Evolutionary conservation across 2,329 filamentous ascomycete species (phyloP), one percentile per base, ranked within the genome.

Genomic region (Trichoderma breve): DNA sequence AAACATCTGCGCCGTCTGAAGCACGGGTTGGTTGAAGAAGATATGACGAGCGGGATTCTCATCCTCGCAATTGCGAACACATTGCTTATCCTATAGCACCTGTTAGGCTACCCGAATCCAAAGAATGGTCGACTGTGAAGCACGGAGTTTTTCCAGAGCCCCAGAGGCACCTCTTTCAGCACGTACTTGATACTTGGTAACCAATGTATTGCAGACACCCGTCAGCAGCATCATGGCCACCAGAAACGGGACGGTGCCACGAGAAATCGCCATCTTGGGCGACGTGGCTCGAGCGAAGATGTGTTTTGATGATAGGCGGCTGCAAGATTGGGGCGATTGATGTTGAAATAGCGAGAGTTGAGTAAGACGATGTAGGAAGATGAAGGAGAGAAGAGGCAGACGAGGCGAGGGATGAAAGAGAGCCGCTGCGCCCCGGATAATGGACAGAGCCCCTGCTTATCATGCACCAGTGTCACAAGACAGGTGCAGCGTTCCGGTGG

Each of bases 1-100:
- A 81, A 99, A 99, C 96, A 99, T 99, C 82, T 98, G 96, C 1
- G 94, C 90, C 74, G 96, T 98, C 81, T 99, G 96, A 70, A 98
- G 90, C 67, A 99, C 95, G 21, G 96, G 96, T 80, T 98, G 95
- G 81, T 98, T 94, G 83, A 99, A 98, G 76, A 89, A 88, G 74
- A 88, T 84, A 68, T 89, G 91, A 75, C 91, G 88, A 72, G 86
- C 87, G 11, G 89, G 88, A 77, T 93, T 84, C 26, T 88, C 85
- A 73, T 89, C 86, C 77, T 93, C 90, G 85, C 96, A 99, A 84
- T 98, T 90, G 75, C 92, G 89, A 53, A 98, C 93, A 83, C 96
- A 99, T 91, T 98, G 94, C 86, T 97, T 97, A 81, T 99, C 96
- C 93, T 94, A 24, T 15, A 43, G 14, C n/a, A 34, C 14, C 15